Evolutionary conservation across 1,284 basidiomycete genomes (phyloP).

Genomic region (Trametes hirsuta): DNA sequence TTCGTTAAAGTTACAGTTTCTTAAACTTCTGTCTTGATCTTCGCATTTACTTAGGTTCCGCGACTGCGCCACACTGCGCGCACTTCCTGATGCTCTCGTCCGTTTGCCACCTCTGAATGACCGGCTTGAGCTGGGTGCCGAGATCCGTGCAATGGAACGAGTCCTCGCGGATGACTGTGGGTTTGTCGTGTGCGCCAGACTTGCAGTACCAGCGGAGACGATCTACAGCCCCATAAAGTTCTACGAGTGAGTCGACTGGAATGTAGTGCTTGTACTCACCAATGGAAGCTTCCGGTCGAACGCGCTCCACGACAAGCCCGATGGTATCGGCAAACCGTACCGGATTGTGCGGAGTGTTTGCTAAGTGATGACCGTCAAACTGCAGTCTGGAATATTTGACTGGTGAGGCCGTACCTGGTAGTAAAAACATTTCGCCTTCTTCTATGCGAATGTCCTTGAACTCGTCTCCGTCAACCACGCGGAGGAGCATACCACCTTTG

Average conservation of each 20-base stretch:
- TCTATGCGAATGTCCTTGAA: conserved; percentile 89
- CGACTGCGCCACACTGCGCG: conserved; percentile 68
- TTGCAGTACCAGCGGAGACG: conserved; percentile 95
- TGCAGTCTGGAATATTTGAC: not conserved
- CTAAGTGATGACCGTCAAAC: conserved; percentile 42
- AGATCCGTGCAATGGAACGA: conserved; percentile 90
- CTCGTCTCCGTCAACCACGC: conserved; percentile 84
- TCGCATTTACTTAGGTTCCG: conserved; percentile 56
- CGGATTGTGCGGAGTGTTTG: conserved; percentile 95
- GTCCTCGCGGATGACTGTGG: conserved; percentile 87
- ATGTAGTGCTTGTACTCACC: conserved; percentile 41
- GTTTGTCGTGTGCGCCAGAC: conserved; percentile 63
- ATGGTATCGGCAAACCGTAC: conserved; percentile 90
- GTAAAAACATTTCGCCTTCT: conserved; percentile 95
- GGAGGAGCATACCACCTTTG: conserved; percentile 88
- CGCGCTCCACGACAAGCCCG: conserved; percentile 94
- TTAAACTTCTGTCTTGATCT: not conserved
- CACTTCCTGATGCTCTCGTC: conserved; percentile 70
- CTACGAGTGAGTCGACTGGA: not conserved
- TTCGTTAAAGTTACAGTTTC: not conserved
- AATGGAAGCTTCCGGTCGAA: conserved; percentile 67
- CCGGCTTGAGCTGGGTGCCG: conserved; percentile 91
- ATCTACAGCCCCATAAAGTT: conserved; percentile 51
- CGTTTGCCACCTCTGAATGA: conserved; percentile 81
- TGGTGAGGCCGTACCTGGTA: conserved; percentile 67